Base-by-base conservation (phyloP, 768 basidiomycete species). In the Trametes villosa region DNA sequence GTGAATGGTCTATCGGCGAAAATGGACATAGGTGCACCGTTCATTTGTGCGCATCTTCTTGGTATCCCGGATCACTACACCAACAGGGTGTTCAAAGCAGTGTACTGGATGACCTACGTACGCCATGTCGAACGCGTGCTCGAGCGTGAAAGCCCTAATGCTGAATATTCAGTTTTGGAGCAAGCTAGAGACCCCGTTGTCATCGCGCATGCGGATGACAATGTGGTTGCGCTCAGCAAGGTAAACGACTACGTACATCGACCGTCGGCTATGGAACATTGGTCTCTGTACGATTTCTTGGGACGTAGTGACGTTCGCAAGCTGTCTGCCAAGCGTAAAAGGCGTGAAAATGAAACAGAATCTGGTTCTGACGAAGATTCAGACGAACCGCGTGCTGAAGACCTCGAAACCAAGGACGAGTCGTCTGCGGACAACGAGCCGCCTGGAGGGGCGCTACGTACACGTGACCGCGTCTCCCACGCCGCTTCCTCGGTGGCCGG, bases 1-100 rank as follows among this genome's bases (percentile, higher is more conserved):
- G 41, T 54, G 22, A 54, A 54, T 44, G 40, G 24, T 11, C 26
- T 53, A 4, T 56, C 54, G 11, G 38, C 48, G 9, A 36, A 15
- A n/a, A 7, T 5, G 24, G 54, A 65, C 24, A 57, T 53, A 8
- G 57, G 60, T 4, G 61, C 48, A 2, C 64, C 64, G 1, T 59
- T 59, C 57, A 41, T 44, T 3, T 59, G 55, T n/a, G 34, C 31
- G 22, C 24, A 65, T 31, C 40, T 65, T 20, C 40, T 65, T 7
- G 52, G 56, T 1, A 36, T 41, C 12, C 57, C 56, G 2, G 64
- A 65, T 40, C 60, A 62, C 44, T 65, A 65, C 38, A 65, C 60
- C 3, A 33, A 31, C 22, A 17, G 59, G 4, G 33, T 27, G 22
- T 66, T 66, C 34, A 55, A 56, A 38, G 4, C 27, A 9, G 27